phyloP scores from a whole-genome alignment of 495 filamentous ascomycete genomes.

The Talaromyces wortmannii region DNA sequence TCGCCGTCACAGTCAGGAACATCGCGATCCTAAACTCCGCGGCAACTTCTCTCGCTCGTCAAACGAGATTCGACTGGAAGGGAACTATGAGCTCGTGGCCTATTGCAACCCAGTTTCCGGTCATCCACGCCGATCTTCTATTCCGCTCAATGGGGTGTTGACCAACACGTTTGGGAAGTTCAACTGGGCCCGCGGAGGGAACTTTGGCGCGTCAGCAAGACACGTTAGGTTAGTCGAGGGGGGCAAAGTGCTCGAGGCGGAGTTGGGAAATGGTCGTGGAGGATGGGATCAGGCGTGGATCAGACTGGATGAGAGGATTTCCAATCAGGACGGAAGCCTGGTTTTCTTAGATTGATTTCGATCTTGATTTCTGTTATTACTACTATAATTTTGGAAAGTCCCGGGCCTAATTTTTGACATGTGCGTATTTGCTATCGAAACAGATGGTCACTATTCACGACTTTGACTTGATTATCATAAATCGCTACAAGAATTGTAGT shows the following conservation, averaged over 20 bases:
- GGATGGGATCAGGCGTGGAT: slow-evolving; percentile 24
- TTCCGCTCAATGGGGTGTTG: slow-evolving; percentile 12
- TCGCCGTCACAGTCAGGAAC: background rate
- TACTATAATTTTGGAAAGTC: no score
- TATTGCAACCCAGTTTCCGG: slow-evolving; percentile 9
- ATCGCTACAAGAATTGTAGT: no score
- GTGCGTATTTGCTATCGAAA: no score
- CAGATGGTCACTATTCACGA: no score
- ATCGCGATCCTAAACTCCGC: background rate
- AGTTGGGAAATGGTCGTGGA: slow-evolving; percentile 20
- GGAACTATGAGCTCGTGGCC: slow-evolving; percentile 7
- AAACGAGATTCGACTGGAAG: slow-evolving; percentile 6
- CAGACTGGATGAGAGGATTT: slow-evolving; percentile 33
- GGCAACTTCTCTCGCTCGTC: slow-evolving; percentile 14
- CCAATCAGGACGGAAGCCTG: slow-evolving; percentile 30
- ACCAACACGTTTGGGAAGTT: slow-evolving; percentile 11
- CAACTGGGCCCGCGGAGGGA: slow-evolving; percentile 17
- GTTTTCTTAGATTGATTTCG: slow-evolving; percentile 15
- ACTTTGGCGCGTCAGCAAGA: slow-evolving; percentile 29
- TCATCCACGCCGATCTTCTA: background rate
- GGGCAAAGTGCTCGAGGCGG: slow-evolving; percentile 30
- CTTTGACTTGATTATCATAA: no score
- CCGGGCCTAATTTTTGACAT: no score
- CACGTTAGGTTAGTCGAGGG: slow-evolving; percentile 28
- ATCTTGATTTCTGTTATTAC: background rate